A percentile compares a stretch with the other conserved stretches of the same genome.
Evolutionary conservation across 345 rosid species (phyloP).

Genomic region (Brassica incana): DNA sequence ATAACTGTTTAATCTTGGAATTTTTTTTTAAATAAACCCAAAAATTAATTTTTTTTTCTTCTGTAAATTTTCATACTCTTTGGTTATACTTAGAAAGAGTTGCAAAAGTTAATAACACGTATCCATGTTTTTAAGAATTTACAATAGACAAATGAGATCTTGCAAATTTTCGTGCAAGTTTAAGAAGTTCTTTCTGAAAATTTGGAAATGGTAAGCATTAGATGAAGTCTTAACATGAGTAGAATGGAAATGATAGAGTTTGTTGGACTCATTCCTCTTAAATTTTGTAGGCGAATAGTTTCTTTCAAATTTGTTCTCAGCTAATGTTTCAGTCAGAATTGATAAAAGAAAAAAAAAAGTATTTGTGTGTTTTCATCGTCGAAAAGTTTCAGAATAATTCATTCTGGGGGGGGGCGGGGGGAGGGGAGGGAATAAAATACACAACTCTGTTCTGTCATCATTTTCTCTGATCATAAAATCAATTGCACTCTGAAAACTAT

Average conservation of each 20-base stretch:
- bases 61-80: neutral
- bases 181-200: neutral
- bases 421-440: neutral
- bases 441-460: neutral
- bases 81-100: neutral
- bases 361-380: neutral
- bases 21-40: too few species aligned
- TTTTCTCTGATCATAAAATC: neutral
- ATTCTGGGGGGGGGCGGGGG: too few species aligned
- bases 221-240: neutral
- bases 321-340: too few species aligned
- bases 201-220: neutral
- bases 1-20: neutral
- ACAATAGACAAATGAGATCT: too few species aligned
- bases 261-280: too few species aligned
- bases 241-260: neutral
- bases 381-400: neutral
- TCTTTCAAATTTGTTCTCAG: too few species aligned
- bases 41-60: neutral
- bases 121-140: neutral
- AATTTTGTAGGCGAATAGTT: too few species aligned
- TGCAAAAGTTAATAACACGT: neutral
- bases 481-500: neutral
- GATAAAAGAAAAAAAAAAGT: too few species aligned
- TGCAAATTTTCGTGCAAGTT: neutral